Percentiles rank a stretch among this genome's conserved stretches.
These are phyloP conservation scores for Phytophthora pisi DNA, from an alignment of 352 stramenopile species.

Conservation along the genomic window DNA sequence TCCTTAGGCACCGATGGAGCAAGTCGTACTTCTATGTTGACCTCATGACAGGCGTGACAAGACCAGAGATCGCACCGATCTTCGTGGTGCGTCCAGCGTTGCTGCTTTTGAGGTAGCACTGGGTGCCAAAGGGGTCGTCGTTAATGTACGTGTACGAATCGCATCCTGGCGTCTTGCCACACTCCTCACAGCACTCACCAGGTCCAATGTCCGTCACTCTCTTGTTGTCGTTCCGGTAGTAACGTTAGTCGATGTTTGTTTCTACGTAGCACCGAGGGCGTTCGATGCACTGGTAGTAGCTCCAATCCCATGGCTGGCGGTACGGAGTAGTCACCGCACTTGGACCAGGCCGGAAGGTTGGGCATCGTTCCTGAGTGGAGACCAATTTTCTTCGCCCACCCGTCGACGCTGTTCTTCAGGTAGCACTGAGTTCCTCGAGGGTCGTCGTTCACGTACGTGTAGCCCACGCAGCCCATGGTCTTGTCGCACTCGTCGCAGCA, in stretches of 20 bases:
- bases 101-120: constrained; percentile 38
- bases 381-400: constrained; percentile 29
- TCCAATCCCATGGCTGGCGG: constrained; percentile 39
- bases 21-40: background rate
- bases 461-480: constrained; percentile 43
- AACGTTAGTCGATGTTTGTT: constrained; percentile 45
- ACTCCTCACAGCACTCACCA: constrained; percentile 51
- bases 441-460: constrained; percentile 58
- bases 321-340: constrained; percentile 28
- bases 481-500: constrained; percentile 41
- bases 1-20: background rate
- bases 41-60: constrained; percentile 20
- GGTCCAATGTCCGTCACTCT: constrained; percentile 26
- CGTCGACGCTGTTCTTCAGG: constrained; percentile 39
- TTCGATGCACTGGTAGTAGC: constrained; percentile 40
- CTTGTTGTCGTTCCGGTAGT: constrained; percentile 43
- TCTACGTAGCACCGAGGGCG: constrained; percentile 34
- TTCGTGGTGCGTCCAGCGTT: constrained; percentile 19
- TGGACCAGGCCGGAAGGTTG: constrained; percentile 22
- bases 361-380: constrained; percentile 28
- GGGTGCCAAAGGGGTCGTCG: constrained; percentile 25
- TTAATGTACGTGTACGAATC: constrained; percentile 55
- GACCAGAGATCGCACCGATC: constrained; percentile 35
- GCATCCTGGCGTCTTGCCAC: constrained; percentile 38
- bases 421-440: constrained; percentile 45